Base-by-base conservation (phyloP, 2,329 filamentous ascomycete species). In the Hymenoscyphus fraxineus region DNA sequence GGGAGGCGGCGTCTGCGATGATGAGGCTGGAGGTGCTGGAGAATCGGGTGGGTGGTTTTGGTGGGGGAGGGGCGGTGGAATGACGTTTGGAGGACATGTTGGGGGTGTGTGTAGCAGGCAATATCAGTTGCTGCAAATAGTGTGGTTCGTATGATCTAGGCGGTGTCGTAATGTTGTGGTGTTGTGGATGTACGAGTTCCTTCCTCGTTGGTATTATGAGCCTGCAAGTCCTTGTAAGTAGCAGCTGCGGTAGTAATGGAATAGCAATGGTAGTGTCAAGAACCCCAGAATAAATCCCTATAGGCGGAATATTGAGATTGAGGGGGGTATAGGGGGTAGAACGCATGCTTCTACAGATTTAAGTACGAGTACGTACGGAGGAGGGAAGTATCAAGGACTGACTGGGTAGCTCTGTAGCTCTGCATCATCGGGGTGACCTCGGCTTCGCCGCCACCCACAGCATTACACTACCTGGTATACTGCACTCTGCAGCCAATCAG, bases 1-100 rank as follows among this genome's bases (percentile, higher is more conserved):
- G 78, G 19, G 85, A 78, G 12, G 87, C 85, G 65, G 83, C 83
- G 68, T 89, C 86, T 73, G 86, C 83, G 65, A 90, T 87, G 38
- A 81, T 82, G 64, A 88, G 78, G 19, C 82, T 81, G 0, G 84
- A 83, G 19, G 85, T 85, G 74, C 89, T 83, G 71, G 84, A 82
- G 47, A 54, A 54, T 10, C 27, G 9, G 60, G 87, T 83, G 1
- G 87, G 87, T 0, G 77, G 86, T 71, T 84, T 86, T 1, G 85
- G 85, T 13, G 82, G 80, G 44, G 80, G 77, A 62, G 83, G 81
- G 67, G 70, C 66, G 77, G 13, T 85, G 0, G 86, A 88, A 68
- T 83, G 60, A 19, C 75, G 71, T 68, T 76, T 75, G 40, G 69
- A 69, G 16, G 72, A 73, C 73, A 75, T 76, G 16, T 58, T 69